Conservation (phyloP, 2,329 filamentous ascomycete species). For the Verticillium longisporum region DNA sequence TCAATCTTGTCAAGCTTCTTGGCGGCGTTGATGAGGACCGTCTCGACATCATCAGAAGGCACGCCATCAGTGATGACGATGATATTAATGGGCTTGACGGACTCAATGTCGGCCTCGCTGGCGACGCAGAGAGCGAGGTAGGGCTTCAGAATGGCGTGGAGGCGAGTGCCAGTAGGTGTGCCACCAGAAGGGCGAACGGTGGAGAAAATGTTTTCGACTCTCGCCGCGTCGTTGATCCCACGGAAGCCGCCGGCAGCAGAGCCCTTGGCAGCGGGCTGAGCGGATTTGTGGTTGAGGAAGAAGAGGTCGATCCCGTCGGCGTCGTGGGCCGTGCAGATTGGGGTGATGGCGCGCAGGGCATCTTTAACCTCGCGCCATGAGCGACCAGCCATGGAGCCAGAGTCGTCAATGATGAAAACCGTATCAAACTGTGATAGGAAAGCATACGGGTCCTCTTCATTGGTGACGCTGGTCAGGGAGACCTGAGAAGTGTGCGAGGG, state of each 20-base stretch:
- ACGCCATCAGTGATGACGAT: constrained; percentile 90
- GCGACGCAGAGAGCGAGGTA: constrained; percentile 49
- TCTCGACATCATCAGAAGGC: constrained; percentile 72
- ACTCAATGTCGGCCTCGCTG: constrained; percentile 30
- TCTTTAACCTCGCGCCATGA: constrained; percentile 69
- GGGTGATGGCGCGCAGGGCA: constrained; percentile 67
- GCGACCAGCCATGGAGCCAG: constrained; percentile 73
- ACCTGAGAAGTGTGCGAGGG: constrained; percentile 16
- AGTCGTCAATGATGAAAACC: constrained; percentile 86
- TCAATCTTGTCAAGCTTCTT: constrained; percentile 61
- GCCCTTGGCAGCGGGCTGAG: constrained; percentile 21
- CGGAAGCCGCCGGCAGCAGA: constrained; percentile 49
- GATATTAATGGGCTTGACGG: constrained; percentile 75
- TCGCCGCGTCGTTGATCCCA: constrained; percentile 50
- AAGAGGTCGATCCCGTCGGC: constrained; percentile 82
- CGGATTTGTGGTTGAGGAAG: constrained; percentile 69
- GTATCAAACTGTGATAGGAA: constrained; percentile 82
- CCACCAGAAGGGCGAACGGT: constrained; percentile 54
- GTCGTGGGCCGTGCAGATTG: constrained; percentile 75
- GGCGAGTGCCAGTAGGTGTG: constrained; percentile 69
- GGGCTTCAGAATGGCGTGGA: constrained; percentile 64
- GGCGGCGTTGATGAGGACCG: constrained; percentile 59
- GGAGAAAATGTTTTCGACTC: constrained; percentile 66
- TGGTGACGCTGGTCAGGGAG: constrained; percentile 22
- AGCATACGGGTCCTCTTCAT: constrained; percentile 60